Evolutionary conservation across 192 early-diverging fungal genomes (phyloP).

Genomic region (Coemansia asiatica): DNA sequence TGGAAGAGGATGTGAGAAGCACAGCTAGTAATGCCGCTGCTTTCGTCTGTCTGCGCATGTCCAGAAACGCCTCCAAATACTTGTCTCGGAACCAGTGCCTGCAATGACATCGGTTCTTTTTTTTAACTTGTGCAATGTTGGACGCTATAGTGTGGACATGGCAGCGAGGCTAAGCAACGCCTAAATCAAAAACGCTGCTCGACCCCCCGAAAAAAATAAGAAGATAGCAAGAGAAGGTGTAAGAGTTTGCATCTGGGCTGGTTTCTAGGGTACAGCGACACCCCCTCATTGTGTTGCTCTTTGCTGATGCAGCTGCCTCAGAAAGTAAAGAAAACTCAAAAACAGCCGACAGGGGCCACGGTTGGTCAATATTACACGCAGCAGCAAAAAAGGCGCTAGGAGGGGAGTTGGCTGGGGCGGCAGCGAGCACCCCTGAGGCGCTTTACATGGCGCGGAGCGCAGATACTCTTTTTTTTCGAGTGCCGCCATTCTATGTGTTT

Average conservation of each 20-base stretch:
- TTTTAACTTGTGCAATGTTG: too few species aligned
- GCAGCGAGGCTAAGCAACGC: too few species aligned
- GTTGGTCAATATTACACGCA: constrained; percentile 9
- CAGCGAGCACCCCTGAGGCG: not conserved
- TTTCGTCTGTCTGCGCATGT: too few species aligned
- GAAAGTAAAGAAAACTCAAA: not conserved
- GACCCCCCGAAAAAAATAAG: not conserved
- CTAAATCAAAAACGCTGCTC: too few species aligned
- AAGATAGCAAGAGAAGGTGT: not conserved
- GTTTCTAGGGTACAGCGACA: not conserved
- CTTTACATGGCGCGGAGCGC: not conserved
- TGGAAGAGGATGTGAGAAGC: too few species aligned
- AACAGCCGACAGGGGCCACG: constrained; percentile 8
- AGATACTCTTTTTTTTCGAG: not conserved
- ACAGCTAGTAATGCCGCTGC: too few species aligned
- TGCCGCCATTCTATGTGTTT: not conserved
- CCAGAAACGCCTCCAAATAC: too few species aligned
- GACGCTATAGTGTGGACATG: too few species aligned
- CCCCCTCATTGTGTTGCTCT: not conserved
- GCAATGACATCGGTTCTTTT: too few species aligned
- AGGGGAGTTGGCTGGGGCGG: not conserved
- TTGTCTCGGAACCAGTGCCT: too few species aligned
- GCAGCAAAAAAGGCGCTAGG: not conserved
- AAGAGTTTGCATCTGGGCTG: not conserved
- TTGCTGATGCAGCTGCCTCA: not conserved